These are phyloP conservation scores for Metarhizium robertsii DNA, from an alignment of 2,329 filamentous ascomycete genomes.

Conservation along the genomic window DNA sequence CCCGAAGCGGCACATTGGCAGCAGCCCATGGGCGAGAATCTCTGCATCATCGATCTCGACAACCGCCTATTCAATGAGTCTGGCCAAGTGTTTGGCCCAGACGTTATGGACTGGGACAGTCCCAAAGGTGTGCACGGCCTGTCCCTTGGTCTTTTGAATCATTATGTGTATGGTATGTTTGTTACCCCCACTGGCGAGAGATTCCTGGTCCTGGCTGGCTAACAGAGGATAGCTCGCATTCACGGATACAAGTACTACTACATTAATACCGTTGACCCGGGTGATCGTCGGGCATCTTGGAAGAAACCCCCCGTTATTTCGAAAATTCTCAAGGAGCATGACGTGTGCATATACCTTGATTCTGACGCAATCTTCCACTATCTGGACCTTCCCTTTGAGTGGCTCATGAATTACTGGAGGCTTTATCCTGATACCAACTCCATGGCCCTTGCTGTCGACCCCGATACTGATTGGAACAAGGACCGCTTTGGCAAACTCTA, in stretches of 20 bases:
- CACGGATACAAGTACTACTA: conserved; percentile 40
- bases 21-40: conserved; percentile 24
- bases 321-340: conserved; percentile 32
- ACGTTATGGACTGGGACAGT: conserved; percentile 27
- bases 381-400: conserved; percentile 35
- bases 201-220: conserved; percentile 3
- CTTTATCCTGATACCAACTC: conserved; percentile 29
- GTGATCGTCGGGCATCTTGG: conserved; percentile 35
- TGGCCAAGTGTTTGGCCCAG: conserved; percentile 25
- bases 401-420: conserved; percentile 38
- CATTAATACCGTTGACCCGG: conserved; percentile 26
- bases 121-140: conserved; percentile 23
- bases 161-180: conserved; percentile 32
- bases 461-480: conserved; percentile 26
- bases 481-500: conserved; percentile 30
- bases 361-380: conserved; percentile 35
- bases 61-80: conserved; percentile 27
- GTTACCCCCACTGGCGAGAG: not conserved
- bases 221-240: conserved; percentile 25
- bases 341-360: conserved; percentile 34
- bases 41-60: conserved; percentile 37
- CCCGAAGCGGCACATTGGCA: conserved; percentile 20
- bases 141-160: conserved; percentile 32
- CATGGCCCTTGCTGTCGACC: conserved; percentile 32
- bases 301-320: conserved; percentile 33